These are phyloP conservation scores for Trametes cubensis DNA, from an alignment of 768 basidiomycete species.

Conservation along the genomic window DNA sequence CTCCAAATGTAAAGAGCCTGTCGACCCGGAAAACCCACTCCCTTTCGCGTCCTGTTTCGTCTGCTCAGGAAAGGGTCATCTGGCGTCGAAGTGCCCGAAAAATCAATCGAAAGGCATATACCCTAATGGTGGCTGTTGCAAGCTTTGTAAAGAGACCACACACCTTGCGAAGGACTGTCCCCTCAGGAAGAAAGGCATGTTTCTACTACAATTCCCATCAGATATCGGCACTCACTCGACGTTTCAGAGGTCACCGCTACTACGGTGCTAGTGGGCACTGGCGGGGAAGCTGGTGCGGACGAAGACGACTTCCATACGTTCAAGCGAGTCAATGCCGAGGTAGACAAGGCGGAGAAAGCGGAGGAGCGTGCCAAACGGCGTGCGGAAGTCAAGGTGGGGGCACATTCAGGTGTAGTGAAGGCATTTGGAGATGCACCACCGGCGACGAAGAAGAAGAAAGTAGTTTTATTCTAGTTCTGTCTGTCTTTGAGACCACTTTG, in stretches of 20 bases:
- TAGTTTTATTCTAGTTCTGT: slow-evolving; percentile 28
- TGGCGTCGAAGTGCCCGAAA: slow-evolving; percentile 80
- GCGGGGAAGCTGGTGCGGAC: slow-evolving; percentile 73
- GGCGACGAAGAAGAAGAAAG: slow-evolving; percentile 25
- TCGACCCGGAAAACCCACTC: slow-evolving; percentile 64
- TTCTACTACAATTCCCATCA: neutral
- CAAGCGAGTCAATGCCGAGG: slow-evolving; percentile 61
- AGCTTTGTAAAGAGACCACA: slow-evolving; percentile 80
- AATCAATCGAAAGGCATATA: slow-evolving; percentile 84
- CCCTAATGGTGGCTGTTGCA: slow-evolving; percentile 89
- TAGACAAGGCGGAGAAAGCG: slow-evolving; percentile 61
- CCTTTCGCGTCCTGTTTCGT: slow-evolving; percentile 94
- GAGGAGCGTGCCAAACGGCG: slow-evolving; percentile 46
- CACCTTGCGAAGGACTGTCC: slow-evolving; percentile 87
- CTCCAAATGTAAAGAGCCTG: slow-evolving; percentile 71
- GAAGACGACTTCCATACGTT: slow-evolving; percentile 93
- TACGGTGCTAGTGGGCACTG: slow-evolving; percentile 48
- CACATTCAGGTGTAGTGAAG: slow-evolving; percentile 42
- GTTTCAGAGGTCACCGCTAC: slow-evolving; percentile 41
- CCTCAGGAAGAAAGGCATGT: slow-evolving; percentile 59
- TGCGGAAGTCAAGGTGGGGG: slow-evolving; percentile 48
- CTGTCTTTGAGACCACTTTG: neutral
- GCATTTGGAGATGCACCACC: slow-evolving; percentile 24
- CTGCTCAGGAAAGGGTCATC: slow-evolving; percentile 81
- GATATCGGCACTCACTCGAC: neutral